Evolutionary conservation across 345 rosid genomes (phyloP).

Genomic region (Dipteronia sinensis): DNA sequence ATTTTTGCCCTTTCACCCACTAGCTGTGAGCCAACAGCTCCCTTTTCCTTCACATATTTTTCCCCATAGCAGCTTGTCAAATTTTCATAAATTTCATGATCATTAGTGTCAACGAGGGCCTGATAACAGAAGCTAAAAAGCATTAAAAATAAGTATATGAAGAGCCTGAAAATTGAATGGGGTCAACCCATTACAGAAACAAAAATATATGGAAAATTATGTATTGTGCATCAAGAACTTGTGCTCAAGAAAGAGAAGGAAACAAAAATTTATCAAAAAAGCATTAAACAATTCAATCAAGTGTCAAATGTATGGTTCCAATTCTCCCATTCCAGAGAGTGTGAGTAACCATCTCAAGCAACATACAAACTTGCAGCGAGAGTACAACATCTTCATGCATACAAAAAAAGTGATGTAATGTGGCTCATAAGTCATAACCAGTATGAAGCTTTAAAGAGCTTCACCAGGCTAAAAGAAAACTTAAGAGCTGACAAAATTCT

Average conservation of each 20-base stretch:
- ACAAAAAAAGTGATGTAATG: neutral
- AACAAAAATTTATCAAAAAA: neutral
- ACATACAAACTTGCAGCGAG: neutral
- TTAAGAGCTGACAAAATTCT: neutral
- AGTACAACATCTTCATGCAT: neutral
- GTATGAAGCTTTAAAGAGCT: neutral
- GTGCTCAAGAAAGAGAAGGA: neutral
- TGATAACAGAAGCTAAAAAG: conserved; percentile 32
- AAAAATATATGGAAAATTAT: neutral
- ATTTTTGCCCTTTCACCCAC: conserved; percentile 85
- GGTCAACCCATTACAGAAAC: neutral
- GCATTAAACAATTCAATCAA: neutral
- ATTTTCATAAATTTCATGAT: conserved; percentile 71
- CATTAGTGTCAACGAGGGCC: conserved; percentile 82
- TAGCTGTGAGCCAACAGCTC: conserved; percentile 83
- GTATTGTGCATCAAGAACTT: neutral
- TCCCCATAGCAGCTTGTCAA: conserved; percentile 64
- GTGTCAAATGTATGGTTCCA: neutral
- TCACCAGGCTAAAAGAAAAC: neutral
- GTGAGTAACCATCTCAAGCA: neutral
- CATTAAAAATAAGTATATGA: conserved; percentile 3
- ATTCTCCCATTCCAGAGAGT: neutral
- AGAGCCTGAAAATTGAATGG: conserved; percentile 6
- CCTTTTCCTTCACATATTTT: conserved; percentile 56
- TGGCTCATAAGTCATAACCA: neutral